Evolutionary conservation across 2,329 filamentous ascomycete genomes (phyloP).

Genomic region (Ceratocystiopsis sp.): DNA sequence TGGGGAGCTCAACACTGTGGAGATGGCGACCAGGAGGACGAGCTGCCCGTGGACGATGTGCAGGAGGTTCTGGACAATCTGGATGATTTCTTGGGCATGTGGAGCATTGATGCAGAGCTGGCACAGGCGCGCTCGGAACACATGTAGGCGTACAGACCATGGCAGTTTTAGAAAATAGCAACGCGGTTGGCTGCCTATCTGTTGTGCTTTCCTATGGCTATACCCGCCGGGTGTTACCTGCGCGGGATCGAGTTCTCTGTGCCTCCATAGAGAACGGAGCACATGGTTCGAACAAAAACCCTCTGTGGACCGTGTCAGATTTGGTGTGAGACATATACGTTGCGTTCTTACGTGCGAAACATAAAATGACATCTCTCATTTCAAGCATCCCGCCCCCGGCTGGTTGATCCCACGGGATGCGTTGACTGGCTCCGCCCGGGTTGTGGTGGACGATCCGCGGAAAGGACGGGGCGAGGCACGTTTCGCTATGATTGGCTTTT

Average conservation of each 20-base stretch:
- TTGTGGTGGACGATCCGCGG: too few species aligned
- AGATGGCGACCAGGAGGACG: constrained; percentile 3
- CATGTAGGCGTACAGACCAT: too few species aligned
- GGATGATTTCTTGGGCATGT: constrained; percentile 25
- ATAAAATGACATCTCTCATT: too few species aligned
- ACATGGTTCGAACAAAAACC: neutral
- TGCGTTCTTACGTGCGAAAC: too few species aligned
- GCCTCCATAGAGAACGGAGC: neutral
- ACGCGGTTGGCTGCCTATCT: too few species aligned
- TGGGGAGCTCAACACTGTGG: neutral
- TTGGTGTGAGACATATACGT: too few species aligned
- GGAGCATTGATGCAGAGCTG: constrained; percentile 21
- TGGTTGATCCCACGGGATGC: too few species aligned
- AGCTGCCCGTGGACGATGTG: constrained; percentile 21
- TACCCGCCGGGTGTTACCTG: neutral
- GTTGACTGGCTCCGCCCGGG: too few species aligned
- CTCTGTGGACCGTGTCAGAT: constrained; percentile 1
- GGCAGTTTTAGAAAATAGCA: too few species aligned
- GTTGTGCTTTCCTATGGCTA: neutral
- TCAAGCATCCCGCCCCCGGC: too few species aligned
- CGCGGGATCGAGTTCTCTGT: neutral
- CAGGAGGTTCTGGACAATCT: constrained; percentile 29
- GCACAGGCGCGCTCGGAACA: constrained; percentile 12
- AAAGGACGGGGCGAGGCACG: too few species aligned
- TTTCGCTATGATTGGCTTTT: too few species aligned